These are phyloP conservation scores for Aureobasidium musti DNA, from an alignment of 2,329 filamentous ascomycete genomes.

Conservation along the genomic window DNA sequence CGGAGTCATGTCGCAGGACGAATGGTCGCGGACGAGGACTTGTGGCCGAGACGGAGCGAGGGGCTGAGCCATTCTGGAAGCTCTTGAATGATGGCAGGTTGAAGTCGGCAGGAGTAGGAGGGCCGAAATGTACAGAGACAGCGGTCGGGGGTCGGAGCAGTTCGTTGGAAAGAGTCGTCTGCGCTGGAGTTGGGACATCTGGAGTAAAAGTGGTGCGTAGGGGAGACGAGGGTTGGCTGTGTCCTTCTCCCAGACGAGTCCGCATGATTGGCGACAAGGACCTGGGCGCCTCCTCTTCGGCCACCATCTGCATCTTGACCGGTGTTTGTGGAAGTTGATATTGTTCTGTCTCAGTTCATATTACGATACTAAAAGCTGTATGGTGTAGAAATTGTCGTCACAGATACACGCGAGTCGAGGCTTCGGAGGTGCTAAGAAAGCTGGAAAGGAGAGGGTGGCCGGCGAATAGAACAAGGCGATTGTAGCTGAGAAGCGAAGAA, in stretches of 20 bases:
- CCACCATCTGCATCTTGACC: conserved; percentile 27
- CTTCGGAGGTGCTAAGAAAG: neutral
- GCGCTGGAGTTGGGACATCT: neutral
- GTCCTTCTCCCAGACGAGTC: conserved; percentile 16
- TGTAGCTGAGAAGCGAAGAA: neutral
- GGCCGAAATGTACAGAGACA: conserved; percentile 25
- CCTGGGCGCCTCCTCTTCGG: conserved; percentile 22
- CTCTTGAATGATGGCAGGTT: conserved; percentile 5
- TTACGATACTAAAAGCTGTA: neutral
- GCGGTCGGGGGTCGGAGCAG: conserved; percentile 21
- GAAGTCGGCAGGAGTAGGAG: conserved; percentile 28
- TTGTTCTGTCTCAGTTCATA: conserved; percentile 1
- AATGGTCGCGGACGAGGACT: conserved; percentile 20
- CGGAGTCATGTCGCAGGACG: conserved; percentile 28
- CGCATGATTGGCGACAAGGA: conserved; percentile 19
- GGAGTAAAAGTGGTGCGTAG: conserved; percentile 25
- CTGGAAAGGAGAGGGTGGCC: conserved; percentile 2
- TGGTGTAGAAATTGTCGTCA: conserved; percentile 10
- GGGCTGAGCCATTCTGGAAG: conserved; percentile 6
- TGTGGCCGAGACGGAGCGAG: conserved; percentile 14
- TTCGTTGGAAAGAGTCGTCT: conserved; percentile 3
- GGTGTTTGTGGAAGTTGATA: neutral
- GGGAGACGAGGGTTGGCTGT: conserved; percentile 25
- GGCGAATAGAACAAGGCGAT: neutral
- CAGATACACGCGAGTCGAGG: neutral